Percentiles rank a stretch among this genome's conserved stretches.
Evolutionary conservation across 192 early-diverging fungal genomes (phyloP).

Genomic region (Coemansia sp.): DNA sequence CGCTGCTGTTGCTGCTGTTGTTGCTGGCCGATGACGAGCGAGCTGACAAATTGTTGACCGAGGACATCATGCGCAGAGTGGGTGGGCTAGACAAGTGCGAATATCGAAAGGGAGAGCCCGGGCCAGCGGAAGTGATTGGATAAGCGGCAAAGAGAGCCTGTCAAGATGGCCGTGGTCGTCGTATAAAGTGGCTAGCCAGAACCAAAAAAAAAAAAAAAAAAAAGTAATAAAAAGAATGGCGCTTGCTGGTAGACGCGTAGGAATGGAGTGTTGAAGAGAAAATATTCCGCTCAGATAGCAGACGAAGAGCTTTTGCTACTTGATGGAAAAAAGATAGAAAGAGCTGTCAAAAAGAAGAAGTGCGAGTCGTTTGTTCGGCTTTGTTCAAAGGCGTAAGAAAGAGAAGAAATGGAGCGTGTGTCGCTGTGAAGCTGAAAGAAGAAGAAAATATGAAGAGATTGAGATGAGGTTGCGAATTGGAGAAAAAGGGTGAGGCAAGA

Average conservation of each 20-base stretch:
- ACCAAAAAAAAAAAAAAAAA: not conserved
- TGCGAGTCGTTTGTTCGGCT: not conserved
- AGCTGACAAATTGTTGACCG: conserved; percentile 15
- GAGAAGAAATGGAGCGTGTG: not conserved
- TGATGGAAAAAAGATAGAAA: not conserved
- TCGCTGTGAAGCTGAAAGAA: not conserved
- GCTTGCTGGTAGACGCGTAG: not conserved
- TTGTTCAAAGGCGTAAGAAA: not conserved
- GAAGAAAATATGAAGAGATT: not conserved
- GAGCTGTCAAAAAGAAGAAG: not conserved
- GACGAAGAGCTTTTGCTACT: not conserved
- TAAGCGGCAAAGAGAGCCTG: not conserved
- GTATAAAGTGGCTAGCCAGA: not conserved
- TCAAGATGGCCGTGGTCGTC: not conserved
- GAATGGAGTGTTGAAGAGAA: not conserved
- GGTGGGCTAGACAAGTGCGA: not conserved
- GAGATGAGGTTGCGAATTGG: not conserved
- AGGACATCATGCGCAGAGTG: conserved; percentile 35
- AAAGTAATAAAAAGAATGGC: not conserved
- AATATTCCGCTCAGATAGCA: not conserved
- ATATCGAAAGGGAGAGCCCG: not conserved
- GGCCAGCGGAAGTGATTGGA: not conserved
- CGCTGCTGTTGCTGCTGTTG: conserved; percentile 14
- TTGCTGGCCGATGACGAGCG: conserved; percentile 17
- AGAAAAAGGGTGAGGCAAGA: not conserved